Evolutionary conservation across 2,329 filamentous ascomycete species (phyloP), one percentile per base, ranked within the genome.

Genomic region (Pseudocercospora vitis): DNA sequence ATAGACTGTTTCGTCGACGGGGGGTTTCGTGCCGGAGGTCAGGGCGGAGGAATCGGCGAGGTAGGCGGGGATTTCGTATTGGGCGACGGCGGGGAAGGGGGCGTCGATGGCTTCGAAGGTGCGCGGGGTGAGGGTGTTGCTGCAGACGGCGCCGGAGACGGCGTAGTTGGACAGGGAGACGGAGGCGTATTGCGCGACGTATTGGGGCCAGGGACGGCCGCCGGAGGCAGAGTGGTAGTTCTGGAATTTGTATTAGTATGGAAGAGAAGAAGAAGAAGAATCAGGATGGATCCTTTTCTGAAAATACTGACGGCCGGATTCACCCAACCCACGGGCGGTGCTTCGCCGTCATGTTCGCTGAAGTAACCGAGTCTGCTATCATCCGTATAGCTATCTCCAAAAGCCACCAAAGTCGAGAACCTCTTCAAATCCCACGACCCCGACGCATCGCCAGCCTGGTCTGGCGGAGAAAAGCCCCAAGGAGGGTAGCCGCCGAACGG

Each of bases 331-430:
- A 82, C 71, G 0, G 87, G 86, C 1, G 88, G 87, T 0, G 81
- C 75, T 4, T 74, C 71, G 35, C 81, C 82, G 61, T 82, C 75
- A 60, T 86, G 74, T 28, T 64, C 70, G 53, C 74, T 71, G 65
- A 91, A 86, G 66, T 88, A 90, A 7, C 66, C 65, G 7, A 88
- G 68, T 7, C 88, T 81, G 9, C 79, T 82, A 63, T 90, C 85
- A 65, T 91, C 88, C 19, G 58, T 63, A 65, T 87, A 91, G 70
- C 85, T 89, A 69, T 90, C 86, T 9, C 87, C 87, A 65, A 91
- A 90, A 0, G 83, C 78, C 32, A 89, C 79, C 31, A 89, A 68
- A 46, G 82, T 85, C 23, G 81, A 77, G 65, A 89, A 83, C 31
- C 75, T 73, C 26, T 71, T 70, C 33, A 77, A 58, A 33, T 66